Evolutionary conservation across 176 grass and related monocot genomes (phyloP), one percentile per base, ranked within the genome.

Genomic region (Microstegium vimineum): DNA sequence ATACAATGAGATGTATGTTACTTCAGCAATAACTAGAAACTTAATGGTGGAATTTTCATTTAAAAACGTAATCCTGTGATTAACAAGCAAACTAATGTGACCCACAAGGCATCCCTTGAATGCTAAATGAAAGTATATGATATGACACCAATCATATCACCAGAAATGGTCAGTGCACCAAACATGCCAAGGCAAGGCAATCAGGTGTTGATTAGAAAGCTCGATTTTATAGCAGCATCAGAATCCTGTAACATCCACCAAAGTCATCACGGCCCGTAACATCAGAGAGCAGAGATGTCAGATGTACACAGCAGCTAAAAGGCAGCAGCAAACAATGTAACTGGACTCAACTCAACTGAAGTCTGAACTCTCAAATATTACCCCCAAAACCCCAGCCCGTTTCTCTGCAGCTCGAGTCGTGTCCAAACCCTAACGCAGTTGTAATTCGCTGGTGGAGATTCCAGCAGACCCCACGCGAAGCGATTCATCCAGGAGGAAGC

Each of bases 31-130:
- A 66, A 10, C 54, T 63, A 85, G 22, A 78, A 78, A 71, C 3
- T 71, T 36, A 33, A 47, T 10, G 59, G 57, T 25, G 20, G 27
- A 38, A 42, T 4, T 35, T 30, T 73, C 17, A n/a, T 31, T 85
- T 43, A 5, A 15, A 47, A 54, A 84, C 11, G 12, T 4, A 41
- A 18, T 67, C 62, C 2, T 75, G 34, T 32, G 40, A 66, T 13
- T 73, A 82, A 32, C 27, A 12, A 82, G 41, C 25, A 72, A 27
- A 47, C 9, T 61, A 75, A 34, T 61, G n/a, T 77, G 74, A 27
- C 23, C n/a, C n/a, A 18, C 7, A 42, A 61, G 23, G 36, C 2
- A 37, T 26, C 74, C 30, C 63, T 67, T 35, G 41, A 18, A 72
- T 72, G 41, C 40, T 28, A 31, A 51, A 73, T 51, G 70, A 20